Conservation (phyloP, 1,284 basidiomycete species). For the Pterulicium gracile region DNA sequence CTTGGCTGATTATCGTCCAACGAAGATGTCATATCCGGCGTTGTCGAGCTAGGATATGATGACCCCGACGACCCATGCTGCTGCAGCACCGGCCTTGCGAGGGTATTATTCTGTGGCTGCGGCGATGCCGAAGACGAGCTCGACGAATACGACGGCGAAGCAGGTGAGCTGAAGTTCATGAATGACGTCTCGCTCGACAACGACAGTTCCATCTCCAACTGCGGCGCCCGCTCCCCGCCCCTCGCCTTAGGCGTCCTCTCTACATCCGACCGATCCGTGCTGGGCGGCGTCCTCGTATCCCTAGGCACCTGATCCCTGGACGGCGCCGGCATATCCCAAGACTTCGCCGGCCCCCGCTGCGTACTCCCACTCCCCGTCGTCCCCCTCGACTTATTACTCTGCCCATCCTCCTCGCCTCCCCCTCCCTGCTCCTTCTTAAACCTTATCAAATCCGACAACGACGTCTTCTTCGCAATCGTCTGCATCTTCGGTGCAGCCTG, state of each 20-base stretch:
- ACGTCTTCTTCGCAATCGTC: conserved; percentile 43
- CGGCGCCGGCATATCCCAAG: not conserved
- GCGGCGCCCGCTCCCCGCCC: conserved; percentile 21
- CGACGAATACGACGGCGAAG: conserved; percentile 13
- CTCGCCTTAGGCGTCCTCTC: conserved; percentile 31
- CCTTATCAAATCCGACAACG: conserved; percentile 50
- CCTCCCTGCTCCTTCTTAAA: conserved; percentile 42
- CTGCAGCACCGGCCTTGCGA: not conserved
- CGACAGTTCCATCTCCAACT: not conserved
- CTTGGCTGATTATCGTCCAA: conserved; percentile 25
- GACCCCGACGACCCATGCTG: not conserved
- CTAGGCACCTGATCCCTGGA: not conserved
- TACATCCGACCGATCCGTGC: conserved; percentile 22
- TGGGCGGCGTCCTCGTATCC: not conserved
- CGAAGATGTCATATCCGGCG: conserved; percentile 11
- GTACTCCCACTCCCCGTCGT: conserved; percentile 32
- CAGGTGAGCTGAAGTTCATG: conserved; percentile 25
- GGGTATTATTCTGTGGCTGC: not conserved
- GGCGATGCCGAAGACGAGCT: conserved; percentile 3
- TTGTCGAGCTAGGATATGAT: not conserved
- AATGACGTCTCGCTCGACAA: conserved; percentile 38
- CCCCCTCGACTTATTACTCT: conserved; percentile 24
- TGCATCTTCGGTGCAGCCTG: too few species aligned
- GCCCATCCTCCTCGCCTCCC: conserved; percentile 48
- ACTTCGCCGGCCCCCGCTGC: conserved; percentile 16